Evolutionary conservation across 495 filamentous ascomycete species (phyloP).

Genomic region (Bacidia rubella): DNA sequence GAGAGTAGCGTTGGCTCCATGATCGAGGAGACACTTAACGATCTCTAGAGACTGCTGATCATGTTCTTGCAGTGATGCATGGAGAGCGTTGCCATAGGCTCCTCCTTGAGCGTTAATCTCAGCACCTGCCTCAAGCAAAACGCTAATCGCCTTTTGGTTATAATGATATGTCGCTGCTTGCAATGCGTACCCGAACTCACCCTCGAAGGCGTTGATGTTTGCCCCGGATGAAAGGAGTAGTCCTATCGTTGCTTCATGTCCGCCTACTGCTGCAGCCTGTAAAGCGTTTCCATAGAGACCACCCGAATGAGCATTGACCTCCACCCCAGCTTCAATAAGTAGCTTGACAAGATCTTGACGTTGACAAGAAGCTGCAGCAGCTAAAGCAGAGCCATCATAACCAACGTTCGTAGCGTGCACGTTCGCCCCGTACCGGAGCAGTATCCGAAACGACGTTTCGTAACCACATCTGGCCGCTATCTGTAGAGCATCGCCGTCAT

Average conservation of each 20-base stretch:
- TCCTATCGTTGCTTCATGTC: neutral
- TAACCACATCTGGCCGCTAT: neutral
- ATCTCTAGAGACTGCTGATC: neutral
- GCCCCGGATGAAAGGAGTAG: neutral
- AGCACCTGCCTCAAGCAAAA: neutral
- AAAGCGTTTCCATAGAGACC: slow-evolving; percentile 1
- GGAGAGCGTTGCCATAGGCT: neutral
- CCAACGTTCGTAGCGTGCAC: neutral
- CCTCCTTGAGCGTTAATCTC: neutral
- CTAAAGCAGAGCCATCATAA: neutral
- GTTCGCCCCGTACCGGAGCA: neutral
- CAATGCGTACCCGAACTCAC: neutral
- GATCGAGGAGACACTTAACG: neutral
- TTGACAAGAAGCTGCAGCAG: neutral
- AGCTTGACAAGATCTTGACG: neutral
- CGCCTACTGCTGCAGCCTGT: neutral
- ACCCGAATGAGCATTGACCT: neutral
- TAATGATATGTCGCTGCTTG: too few species aligned
- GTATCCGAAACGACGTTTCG: neutral
- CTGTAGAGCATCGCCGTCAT: neutral
- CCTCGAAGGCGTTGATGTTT: neutral
- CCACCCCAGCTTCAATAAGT: neutral
- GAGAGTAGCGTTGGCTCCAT: neutral
- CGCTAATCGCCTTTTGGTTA: neutral
- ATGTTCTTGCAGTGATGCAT: neutral